Conservation (phyloP, 345 rosid genomes). For the Rubroshorea leprosula region DNA sequence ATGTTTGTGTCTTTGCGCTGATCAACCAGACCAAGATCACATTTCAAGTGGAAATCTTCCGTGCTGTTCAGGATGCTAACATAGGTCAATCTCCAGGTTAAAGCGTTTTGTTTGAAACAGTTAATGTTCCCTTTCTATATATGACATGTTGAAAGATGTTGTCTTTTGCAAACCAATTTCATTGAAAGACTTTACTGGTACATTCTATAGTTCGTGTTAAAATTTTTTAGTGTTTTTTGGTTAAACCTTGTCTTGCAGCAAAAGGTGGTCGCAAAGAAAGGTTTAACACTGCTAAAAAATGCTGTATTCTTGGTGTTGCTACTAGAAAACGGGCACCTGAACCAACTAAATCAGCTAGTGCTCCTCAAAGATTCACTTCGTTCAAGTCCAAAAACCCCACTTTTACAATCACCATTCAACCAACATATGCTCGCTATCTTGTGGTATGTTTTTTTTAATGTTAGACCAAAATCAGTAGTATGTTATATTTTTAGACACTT, state of each 20-base stretch:
- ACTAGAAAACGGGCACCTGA: background rate
- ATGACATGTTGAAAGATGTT: too few relatives aligned
- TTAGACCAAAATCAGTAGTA: too few relatives aligned
- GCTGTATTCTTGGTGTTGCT: too few relatives aligned
- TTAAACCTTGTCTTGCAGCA: background rate
- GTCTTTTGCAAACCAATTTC: too few relatives aligned
- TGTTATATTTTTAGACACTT: too few relatives aligned
- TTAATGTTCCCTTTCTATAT: background rate
- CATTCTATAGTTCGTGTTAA: too few relatives aligned
- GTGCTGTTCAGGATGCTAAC: background rate
- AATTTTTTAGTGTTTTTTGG: too few relatives aligned
- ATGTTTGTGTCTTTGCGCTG: constrained; percentile 15
- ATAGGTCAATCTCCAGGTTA: background rate
- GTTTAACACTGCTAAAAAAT: too few relatives aligned
- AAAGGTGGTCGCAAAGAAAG: background rate
- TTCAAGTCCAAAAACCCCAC: background rate
- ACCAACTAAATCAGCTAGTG: background rate
- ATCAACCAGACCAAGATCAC: background rate
- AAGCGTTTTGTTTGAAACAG: background rate
- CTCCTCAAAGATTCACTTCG: background rate
- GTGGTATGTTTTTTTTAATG: background rate
- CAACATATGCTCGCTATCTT: background rate
- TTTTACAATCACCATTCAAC: background rate
- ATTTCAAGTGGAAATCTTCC: background rate
- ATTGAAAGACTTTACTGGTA: too few relatives aligned